Evolutionary conservation across 352 stramenopile species (phyloP).

Genomic region (Aphanomyces stellatus): DNA sequence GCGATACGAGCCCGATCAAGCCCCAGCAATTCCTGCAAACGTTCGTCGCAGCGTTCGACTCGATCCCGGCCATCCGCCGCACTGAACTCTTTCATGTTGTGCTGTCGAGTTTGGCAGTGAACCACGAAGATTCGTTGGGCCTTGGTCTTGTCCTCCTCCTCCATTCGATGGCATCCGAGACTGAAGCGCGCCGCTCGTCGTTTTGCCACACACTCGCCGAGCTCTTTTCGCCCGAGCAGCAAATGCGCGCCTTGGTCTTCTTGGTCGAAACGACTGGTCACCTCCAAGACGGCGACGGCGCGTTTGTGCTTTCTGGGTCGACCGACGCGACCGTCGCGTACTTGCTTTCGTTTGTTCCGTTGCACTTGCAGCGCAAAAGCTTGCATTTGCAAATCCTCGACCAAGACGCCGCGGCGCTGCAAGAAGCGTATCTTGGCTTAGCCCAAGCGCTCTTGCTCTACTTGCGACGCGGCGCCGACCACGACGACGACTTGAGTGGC

Average conservation of each 20-base stretch:
- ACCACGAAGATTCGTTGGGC: constrained; percentile 44
- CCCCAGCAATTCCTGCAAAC: constrained; percentile 65
- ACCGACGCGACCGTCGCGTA: constrained; percentile 31
- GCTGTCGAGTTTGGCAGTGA: constrained; percentile 38
- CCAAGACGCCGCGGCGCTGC: constrained; percentile 34
- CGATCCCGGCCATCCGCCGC: constrained; percentile 52
- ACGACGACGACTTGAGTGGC: constrained; percentile 44
- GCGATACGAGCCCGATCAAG: constrained; percentile 31
- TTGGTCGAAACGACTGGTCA: constrained; percentile 54
- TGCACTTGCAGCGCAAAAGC: constrained; percentile 52
- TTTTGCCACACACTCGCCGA: constrained; percentile 66
- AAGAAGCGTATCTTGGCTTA: constrained; percentile 73
- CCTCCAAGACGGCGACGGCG: constrained; percentile 47
- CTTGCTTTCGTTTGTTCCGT: constrained; percentile 59
- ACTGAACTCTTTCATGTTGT: constrained; percentile 57
- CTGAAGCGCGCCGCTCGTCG: constrained; percentile 34
- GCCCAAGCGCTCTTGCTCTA: constrained; percentile 72
- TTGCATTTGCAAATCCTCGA: constrained; percentile 71
- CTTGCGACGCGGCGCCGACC: constrained; percentile 51
- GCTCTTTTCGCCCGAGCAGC: constrained; percentile 38
- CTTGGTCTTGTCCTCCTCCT: constrained; percentile 49
- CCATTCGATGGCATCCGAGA: constrained; percentile 22
- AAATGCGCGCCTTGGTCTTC: constrained; percentile 52
- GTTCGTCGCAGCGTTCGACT: constrained; percentile 65
- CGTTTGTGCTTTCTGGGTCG: constrained; percentile 46